Evolutionary conservation across 768 basidiomycete genomes (phyloP).

Genomic region (Mrakia gelida): DNA sequence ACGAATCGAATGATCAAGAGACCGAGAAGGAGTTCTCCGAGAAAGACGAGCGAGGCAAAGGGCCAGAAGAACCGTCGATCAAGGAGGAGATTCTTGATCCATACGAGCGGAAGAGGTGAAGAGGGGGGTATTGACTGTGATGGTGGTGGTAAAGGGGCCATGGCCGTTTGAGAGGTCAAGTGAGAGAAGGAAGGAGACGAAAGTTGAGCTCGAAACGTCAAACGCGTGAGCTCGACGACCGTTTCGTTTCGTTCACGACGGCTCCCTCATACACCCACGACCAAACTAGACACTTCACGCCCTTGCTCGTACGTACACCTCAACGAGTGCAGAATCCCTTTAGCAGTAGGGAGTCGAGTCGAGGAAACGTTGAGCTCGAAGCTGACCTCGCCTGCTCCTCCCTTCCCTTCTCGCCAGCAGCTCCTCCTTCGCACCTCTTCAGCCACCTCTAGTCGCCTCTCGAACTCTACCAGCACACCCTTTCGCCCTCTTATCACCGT

Average conservation of each 20-base stretch:
- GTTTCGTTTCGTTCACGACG: no score
- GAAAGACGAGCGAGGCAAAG: slow-evolving; percentile 59
- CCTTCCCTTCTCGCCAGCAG: not conserved
- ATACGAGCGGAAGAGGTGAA: not conserved
- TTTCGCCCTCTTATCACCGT: no score
- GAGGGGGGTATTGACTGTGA: not conserved
- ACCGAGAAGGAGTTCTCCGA: slow-evolving; percentile 74
- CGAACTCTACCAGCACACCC: no score
- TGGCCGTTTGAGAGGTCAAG: not conserved
- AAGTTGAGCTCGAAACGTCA: no score
- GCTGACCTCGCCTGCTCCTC: not conserved
- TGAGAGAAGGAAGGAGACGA: not conserved
- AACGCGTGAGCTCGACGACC: no score
- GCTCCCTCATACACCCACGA: no score
- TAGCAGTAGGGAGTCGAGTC: no score
- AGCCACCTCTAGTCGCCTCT: not conserved
- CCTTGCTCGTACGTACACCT: no score
- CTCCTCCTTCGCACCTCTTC: not conserved
- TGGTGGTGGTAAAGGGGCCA: not conserved
- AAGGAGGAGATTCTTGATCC: not conserved
- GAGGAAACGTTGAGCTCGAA: not conserved
- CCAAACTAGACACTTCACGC: no score
- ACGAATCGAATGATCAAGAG: slow-evolving; percentile 73
- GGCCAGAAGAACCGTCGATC: slow-evolving; percentile 20
- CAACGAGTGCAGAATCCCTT: no score